Evolutionary conservation across 225 moss, liverwort and hornwort genomes (phyloP).

Genomic region (Physcomitrellopsis africana): DNA sequence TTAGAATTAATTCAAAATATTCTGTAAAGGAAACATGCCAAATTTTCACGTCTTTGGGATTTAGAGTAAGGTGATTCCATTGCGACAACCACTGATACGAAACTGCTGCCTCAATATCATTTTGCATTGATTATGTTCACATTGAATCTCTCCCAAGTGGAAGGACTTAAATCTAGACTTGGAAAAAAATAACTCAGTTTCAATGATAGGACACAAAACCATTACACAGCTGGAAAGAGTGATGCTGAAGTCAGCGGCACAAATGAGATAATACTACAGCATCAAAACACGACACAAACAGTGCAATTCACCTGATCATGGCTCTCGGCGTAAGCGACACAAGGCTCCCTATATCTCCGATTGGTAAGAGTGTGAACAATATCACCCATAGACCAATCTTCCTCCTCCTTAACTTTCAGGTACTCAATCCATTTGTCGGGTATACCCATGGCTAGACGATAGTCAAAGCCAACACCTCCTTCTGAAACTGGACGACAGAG

Average conservation of each 20-base stretch:
- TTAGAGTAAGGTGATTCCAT: background rate
- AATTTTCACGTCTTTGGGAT: too few species aligned
- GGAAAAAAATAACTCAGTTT: background rate
- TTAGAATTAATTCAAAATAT: background rate
- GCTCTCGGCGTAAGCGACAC: constrained; percentile 90
- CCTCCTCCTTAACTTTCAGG: constrained; percentile 82
- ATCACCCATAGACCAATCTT: constrained; percentile 94
- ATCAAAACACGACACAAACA: background rate
- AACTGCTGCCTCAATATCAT: background rate
- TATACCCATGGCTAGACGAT: constrained; percentile 90
- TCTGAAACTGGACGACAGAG: constrained; percentile 82
- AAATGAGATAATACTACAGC: background rate
- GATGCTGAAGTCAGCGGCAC: background rate
- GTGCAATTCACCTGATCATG: constrained; percentile 76
- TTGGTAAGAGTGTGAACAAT: constrained; percentile 79
- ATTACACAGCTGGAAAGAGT: background rate
- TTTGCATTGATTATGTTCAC: background rate
- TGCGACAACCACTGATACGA: background rate
- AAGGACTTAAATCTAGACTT: background rate
- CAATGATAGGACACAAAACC: background rate
- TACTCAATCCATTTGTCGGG: constrained; percentile 99
- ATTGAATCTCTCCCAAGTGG: background rate
- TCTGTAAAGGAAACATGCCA: background rate
- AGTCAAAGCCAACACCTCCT: constrained; percentile 90
- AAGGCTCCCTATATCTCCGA: constrained; percentile 76